Conservation (phyloP, 306 rosid genomes). For the Herpetospermum pedunculosum region DNA sequence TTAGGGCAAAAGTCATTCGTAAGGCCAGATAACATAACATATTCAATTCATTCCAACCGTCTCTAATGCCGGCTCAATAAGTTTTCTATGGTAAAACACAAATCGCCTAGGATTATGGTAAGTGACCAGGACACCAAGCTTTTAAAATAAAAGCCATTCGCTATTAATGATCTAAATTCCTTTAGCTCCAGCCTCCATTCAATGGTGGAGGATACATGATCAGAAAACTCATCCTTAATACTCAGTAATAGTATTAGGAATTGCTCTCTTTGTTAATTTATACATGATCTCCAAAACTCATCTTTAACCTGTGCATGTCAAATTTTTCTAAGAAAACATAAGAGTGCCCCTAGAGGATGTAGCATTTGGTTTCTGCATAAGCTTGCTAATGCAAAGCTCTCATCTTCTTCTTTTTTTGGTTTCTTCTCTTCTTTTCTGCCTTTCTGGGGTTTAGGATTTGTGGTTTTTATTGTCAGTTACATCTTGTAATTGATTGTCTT, state of each 20-base stretch:
- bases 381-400: not conserved
- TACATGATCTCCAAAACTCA: not conserved
- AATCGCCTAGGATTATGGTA: not conserved
- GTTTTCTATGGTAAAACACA: not conserved
- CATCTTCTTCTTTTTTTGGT: not conserved
- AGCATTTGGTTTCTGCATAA: not conserved
- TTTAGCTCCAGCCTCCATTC: not conserved
- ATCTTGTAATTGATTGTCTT: constrained; percentile 2
- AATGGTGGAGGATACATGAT: not conserved
- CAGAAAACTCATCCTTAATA: not conserved
- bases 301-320: not conserved
- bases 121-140: not conserved
- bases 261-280: not conserved
- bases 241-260: not conserved
- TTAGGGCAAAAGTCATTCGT: no score
- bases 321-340: not conserved
- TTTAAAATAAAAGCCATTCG: not conserved
- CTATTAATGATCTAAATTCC: not conserved
- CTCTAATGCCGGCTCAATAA: no score
- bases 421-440: not conserved
- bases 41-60: no score
- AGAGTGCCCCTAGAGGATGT: not conserved
- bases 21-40: no score
- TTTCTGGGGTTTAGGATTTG: not conserved
- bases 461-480: not conserved